Base-by-base conservation (phyloP, 2,329 filamentous ascomycete genomes). In the Ceratocystis diversiconidia region DNA sequence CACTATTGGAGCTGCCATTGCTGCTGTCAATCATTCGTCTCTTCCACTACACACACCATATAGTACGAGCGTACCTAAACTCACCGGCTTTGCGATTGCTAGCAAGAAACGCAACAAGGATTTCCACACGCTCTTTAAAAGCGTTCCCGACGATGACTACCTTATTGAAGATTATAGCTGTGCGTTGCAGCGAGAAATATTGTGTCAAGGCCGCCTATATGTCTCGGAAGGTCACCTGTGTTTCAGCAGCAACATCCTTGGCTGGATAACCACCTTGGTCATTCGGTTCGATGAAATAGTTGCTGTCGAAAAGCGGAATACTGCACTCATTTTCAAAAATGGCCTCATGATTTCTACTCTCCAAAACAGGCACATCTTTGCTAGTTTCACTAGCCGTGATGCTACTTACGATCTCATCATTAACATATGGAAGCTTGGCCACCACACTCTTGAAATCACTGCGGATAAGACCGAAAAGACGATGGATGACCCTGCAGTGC, bases 211-310 rank as follows among this genome's bases (percentile, higher is more conserved):
- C 5, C 84, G 94, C 50, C 81, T 99, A 15, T 99, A 99, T 72
- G 90, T 99, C 52, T 97, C 94, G 0, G 94, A 99, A 76, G 92
- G 92, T 10, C 92, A 99, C 73, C 85, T 99, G 60, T 99, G 94
- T 78, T 99, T 99, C 76, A 96, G 92, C 72, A 97, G 94, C 79
- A 99, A 99, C 73, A 99, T 99, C 70, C 83, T 99, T 60, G 94
- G 94, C 64, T 99, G 94, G 94, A 89, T 95, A 25, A 99, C 94
- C 0, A 99, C 94, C 1, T 79, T 99, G 52, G 92, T 99, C 63
- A 96, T 99, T 78, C 95, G 91, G 74, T 99, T 99, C 73, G 94
- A 99, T 72, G 94, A 99, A 75, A 90, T 99, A 66, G 90, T 97
- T 22, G 91, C 92, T 0, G 89, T 99, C 6, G 94, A 99, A 76